Conservation (phyloP, 140 eudicot species). For the Oenanthe javanica region DNA sequence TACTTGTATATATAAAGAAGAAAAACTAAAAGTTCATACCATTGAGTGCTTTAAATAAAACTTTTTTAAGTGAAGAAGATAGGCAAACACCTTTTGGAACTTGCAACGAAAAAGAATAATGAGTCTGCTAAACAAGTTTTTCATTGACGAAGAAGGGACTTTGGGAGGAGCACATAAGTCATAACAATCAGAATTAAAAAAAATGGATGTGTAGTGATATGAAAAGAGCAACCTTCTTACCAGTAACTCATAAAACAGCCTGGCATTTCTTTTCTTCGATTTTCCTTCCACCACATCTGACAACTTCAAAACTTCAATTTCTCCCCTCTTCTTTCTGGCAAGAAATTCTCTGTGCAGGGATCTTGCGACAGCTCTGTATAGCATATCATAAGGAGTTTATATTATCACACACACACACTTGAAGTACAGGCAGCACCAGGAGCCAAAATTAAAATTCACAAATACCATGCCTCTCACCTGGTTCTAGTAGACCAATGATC, state of each 20-base stretch:
- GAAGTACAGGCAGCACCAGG: background rate
- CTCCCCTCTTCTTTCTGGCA: slow-evolving; percentile 27
- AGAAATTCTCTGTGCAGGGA: slow-evolving; percentile 28
- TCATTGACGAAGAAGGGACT: background rate
- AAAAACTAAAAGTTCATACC: background rate
- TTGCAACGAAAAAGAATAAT: background rate
- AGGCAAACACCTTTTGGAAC: background rate
- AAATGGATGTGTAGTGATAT: background rate
- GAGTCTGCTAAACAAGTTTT: background rate
- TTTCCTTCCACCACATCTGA: slow-evolving; percentile 39
- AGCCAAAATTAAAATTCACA: background rate
- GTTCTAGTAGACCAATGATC: slow-evolving; percentile 52
- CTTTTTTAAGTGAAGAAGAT: background rate
- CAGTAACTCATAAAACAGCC: slow-evolving; percentile 71
- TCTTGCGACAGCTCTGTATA: slow-evolving; percentile 46
- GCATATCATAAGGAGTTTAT: slow-evolving; percentile 4
- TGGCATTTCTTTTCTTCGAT: slow-evolving; percentile 58
- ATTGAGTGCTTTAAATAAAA: background rate
- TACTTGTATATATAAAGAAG: background rate
- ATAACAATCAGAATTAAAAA: background rate
- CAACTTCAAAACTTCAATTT: slow-evolving; percentile 40
- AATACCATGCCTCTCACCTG: slow-evolving; percentile 37
- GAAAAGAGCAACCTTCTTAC: slow-evolving; percentile 26
- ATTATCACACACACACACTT: background rate
- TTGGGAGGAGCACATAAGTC: background rate